A percentile compares a stretch with the other conserved stretches of the same genome.
These are phyloP conservation scores for Colletotrichum liaoningense DNA, from an alignment of 2,329 filamentous ascomycete species.

Conservation along the genomic window DNA sequence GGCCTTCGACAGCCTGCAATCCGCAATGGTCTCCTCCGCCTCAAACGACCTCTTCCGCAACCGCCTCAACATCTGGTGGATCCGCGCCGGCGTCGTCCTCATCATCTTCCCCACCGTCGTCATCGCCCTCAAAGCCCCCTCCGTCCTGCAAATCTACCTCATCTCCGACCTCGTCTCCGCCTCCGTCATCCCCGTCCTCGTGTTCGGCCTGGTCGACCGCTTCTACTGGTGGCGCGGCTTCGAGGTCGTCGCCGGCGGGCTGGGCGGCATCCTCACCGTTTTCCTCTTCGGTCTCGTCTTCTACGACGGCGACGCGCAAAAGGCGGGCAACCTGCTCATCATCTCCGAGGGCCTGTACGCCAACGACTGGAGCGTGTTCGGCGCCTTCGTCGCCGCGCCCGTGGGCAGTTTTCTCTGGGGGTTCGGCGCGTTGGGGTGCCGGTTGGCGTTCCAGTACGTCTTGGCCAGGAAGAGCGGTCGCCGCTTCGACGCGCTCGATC, in stretches of 20 bases:
- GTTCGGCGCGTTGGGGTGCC: conserved; percentile 68
- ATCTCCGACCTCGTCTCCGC: conserved; percentile 85
- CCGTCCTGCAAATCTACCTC: conserved; percentile 83
- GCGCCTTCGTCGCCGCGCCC: conserved; percentile 84
- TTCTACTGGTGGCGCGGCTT: conserved; percentile 83
- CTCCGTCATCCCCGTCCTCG: conserved; percentile 78
- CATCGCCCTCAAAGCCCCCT: conserved; percentile 78
- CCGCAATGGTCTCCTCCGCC: conserved; percentile 85
- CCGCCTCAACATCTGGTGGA: conserved; percentile 79
- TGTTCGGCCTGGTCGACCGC: conserved; percentile 75
- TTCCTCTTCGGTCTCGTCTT: conserved; percentile 86
- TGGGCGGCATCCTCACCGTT: conserved; percentile 82
- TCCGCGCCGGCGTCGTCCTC: conserved; percentile 76
- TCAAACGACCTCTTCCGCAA: conserved; percentile 90
- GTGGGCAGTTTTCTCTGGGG: conserved; percentile 81
- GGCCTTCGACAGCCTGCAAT: conserved; percentile 84
- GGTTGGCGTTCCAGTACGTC: conserved; percentile 69
- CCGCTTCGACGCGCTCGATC: conserved; percentile 76
- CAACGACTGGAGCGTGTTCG: conserved; percentile 84
- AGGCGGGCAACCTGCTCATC: conserved; percentile 76
- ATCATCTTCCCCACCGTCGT: conserved; percentile 81
- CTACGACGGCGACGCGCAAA: conserved; percentile 76
- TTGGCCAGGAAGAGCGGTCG: conserved; percentile 67
- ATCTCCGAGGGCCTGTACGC: conserved; percentile 80
- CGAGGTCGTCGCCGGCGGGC: conserved; percentile 81